phyloP scores from a whole-genome alignment of 176 grass and related monocot species.

The Urochloa ruziziensis region DNA sequence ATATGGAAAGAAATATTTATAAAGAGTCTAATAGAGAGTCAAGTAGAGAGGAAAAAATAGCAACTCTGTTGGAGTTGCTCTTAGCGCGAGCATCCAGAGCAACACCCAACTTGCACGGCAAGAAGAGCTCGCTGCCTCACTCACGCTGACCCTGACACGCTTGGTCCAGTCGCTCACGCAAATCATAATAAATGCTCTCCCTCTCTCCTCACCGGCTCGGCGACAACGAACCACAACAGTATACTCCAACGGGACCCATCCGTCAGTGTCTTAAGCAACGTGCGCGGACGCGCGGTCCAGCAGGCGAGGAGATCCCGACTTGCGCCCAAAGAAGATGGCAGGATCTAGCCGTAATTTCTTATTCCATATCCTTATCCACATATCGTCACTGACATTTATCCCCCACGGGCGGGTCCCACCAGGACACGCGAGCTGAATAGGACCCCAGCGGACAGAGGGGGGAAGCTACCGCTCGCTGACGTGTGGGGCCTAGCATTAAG shows the following conservation, averaged over 20 bases:
- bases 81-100: not conserved
- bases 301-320: not conserved
- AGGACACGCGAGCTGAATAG: not conserved
- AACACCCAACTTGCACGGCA: constrained; percentile 17
- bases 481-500: not conserved
- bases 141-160: not conserved
- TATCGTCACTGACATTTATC: not conserved
- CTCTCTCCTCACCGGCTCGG: not conserved
- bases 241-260: not conserved
- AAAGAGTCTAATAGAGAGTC: too few species aligned
- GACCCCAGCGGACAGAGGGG: too few species aligned
- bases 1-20: too few species aligned
- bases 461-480: not conserved
- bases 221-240: not conserved
- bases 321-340: constrained; percentile 32
- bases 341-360: not conserved
- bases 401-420: not conserved
- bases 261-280: not conserved
- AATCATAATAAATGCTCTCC: not conserved
- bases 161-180: not conserved
- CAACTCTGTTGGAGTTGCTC: too few species aligned
- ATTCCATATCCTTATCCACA: not conserved
- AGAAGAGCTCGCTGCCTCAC: not conserved
- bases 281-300: not conserved
- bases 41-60: too few species aligned